Conservation (phyloP, 768 basidiomycete species). For the Naganishia onofrii region DNA sequence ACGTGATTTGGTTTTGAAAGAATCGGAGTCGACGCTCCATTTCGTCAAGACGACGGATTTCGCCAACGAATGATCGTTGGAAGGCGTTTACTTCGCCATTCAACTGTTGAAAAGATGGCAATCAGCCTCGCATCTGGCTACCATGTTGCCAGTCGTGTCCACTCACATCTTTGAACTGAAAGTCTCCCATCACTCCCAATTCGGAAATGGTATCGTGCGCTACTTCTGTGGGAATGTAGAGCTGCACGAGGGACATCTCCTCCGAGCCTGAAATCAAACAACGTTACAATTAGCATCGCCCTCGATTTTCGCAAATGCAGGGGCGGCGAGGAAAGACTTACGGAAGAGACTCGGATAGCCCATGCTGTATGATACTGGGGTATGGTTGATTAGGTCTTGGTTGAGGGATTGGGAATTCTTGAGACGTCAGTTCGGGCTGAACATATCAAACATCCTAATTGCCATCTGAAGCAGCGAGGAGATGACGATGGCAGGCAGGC, state of each 20-base stretch:
- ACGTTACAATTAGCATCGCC: neutral
- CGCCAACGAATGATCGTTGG: constrained; percentile 95
- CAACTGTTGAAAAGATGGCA: constrained; percentile 58
- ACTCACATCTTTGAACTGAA: constrained; percentile 94
- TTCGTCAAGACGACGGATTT: constrained; percentile 91
- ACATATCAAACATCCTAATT: too few species aligned
- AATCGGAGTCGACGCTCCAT: constrained; percentile 93
- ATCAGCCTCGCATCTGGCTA: neutral
- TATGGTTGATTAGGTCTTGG: too few species aligned
- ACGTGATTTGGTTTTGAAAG: constrained; percentile 78
- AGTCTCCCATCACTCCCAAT: constrained; percentile 88
- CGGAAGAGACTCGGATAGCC: constrained; percentile 33
- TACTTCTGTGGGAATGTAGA: constrained; percentile 94
- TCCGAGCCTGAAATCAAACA: constrained; percentile 69
- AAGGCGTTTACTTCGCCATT: constrained; percentile 95
- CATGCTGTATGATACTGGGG: constrained; percentile 3
- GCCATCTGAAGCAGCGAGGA: too few species aligned
- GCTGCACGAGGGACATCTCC: constrained; percentile 94
- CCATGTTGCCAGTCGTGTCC: neutral
- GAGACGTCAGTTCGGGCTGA: too few species aligned
- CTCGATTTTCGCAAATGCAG: neutral
- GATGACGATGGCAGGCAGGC: too few species aligned
- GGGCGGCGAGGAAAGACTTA: constrained; percentile 7
- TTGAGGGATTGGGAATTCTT: too few species aligned
- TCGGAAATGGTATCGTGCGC: constrained; percentile 95